Conservation (phyloP, 805 yeast genomes). For the Candida loeiensis region DNA sequence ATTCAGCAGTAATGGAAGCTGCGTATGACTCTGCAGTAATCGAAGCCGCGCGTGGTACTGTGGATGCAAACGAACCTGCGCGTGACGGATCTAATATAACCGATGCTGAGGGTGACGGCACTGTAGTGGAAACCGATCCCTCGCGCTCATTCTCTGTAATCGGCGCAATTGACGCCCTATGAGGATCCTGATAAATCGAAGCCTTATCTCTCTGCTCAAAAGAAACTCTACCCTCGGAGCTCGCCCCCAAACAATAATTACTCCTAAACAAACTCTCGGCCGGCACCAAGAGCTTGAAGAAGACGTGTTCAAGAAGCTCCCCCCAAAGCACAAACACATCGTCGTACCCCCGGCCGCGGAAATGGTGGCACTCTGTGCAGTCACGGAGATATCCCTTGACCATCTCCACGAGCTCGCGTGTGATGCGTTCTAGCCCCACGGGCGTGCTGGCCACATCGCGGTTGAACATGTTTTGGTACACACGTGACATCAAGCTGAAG, state of each 20-base stretch:
- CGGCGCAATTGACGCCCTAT: too few relatives aligned
- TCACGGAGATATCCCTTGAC: slow-evolving; percentile 14
- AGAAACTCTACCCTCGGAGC: not conserved
- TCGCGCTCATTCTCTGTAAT: too few relatives aligned
- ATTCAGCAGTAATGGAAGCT: too few relatives aligned
- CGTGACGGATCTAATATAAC: too few relatives aligned
- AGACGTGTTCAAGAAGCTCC: slow-evolving; percentile 17
- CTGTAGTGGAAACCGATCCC: too few relatives aligned
- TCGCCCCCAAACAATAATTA: not conserved
- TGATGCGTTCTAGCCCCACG: not conserved
- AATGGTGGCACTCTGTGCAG: slow-evolving; percentile 5
- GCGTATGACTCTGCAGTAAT: too few relatives aligned
- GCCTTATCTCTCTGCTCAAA: too few relatives aligned
- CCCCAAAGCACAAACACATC: slow-evolving; percentile 19
- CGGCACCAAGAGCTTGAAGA: slow-evolving; percentile 13
- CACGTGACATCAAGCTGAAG: slow-evolving; percentile 17
- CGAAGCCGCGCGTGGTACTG: too few relatives aligned
- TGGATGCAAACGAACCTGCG: too few relatives aligned
- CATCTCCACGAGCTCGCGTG: not conserved
- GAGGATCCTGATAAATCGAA: too few relatives aligned
- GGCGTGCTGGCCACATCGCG: not conserved
- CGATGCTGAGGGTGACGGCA: too few relatives aligned
- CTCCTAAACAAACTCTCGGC: not conserved
- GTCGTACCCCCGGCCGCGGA: slow-evolving; percentile 3
- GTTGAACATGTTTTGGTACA: slow-evolving; percentile 13